Evolutionary conservation across 2,329 filamentous ascomycete species (phyloP).

Genomic region (Pyrenochaeta sp.): DNA sequence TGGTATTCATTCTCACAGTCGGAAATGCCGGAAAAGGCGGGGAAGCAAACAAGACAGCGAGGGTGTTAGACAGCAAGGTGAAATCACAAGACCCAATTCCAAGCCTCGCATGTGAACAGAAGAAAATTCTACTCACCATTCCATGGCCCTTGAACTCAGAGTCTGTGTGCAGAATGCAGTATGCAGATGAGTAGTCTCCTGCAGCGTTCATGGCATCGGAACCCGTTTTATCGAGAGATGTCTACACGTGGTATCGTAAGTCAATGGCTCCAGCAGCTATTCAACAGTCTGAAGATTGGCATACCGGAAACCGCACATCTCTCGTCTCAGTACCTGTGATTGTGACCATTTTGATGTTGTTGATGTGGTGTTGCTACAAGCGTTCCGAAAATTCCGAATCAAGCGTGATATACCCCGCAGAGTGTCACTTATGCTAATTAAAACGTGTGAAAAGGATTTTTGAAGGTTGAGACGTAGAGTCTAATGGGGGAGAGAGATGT

Average conservation of each 20-base stretch:
- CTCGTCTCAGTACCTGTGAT: slow-evolving; percentile 57
- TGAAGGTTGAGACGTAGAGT: background rate
- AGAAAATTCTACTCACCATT: slow-evolving; percentile 70
- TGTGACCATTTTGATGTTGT: slow-evolving; percentile 52
- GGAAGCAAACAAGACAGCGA: background rate
- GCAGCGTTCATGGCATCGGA: slow-evolving; percentile 97
- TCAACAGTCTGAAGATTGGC: slow-evolving; percentile 10
- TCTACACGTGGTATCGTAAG: slow-evolving; percentile 53
- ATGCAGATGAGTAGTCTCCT: slow-evolving; percentile 92
- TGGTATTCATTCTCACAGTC: slow-evolving; percentile 4
- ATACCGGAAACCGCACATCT: slow-evolving; percentile 60
- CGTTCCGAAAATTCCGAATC: slow-evolving; percentile 6
- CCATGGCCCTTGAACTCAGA: slow-evolving; percentile 76
- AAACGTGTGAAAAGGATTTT: background rate
- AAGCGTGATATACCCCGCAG: slow-evolving; percentile 4
- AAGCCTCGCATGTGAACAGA: background rate
- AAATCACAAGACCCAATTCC: background rate
- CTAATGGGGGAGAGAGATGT: background rate
- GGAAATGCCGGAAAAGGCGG: background rate
- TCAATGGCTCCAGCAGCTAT: background rate
- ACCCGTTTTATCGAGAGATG: slow-evolving; percentile 95
- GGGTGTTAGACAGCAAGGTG: background rate
- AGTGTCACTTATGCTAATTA: background rate
- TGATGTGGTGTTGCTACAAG: background rate
- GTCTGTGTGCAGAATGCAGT: slow-evolving; percentile 88